Conservation (phyloP, 2,329 filamentous ascomycete genomes). For the Polychaeton citri region DNA sequence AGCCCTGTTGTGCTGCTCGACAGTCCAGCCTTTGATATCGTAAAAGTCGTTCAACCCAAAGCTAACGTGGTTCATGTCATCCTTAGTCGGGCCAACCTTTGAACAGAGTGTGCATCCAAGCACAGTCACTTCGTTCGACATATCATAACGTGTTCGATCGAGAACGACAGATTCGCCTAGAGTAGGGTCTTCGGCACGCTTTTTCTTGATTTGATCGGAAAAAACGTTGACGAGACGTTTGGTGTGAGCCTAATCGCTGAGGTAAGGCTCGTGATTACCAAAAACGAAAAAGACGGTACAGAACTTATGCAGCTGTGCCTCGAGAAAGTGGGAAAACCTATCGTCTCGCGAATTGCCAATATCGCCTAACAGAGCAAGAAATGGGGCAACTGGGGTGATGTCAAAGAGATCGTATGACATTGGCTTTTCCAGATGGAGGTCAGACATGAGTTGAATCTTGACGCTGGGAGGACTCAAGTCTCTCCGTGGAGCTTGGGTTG, state of each 20-base stretch:
- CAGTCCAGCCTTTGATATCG: conserved; percentile 22
- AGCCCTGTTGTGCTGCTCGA: conserved; percentile 24
- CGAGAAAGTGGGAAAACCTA: conserved; percentile 34
- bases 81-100: conserved; percentile 2
- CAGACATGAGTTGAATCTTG: conserved; percentile 40
- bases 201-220: no score
- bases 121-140: conserved; percentile 16
- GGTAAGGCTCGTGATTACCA: conserved; percentile 46
- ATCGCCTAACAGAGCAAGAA: conserved; percentile 44
- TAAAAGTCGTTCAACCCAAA: conserved; percentile 7
- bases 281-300: conserved; percentile 37
- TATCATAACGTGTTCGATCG: conserved; percentile 17
- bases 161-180: conserved; percentile 30
- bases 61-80: conserved; percentile 3
- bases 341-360: conserved; percentile 35
- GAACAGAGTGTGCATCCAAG: conserved; percentile 21
- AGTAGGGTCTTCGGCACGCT: conserved; percentile 7
- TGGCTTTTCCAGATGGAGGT: conserved; percentile 42
- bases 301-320: conserved; percentile 36
- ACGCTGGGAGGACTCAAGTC: no score
- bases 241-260: no score
- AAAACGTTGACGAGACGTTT: no score
- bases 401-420: conserved; percentile 38
- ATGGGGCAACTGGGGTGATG: conserved; percentile 34
- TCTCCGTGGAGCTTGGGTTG: no score